Evolutionary conservation across 352 stramenopile genomes (phyloP).

Genomic region (Plasmopara halstedii): DNA sequence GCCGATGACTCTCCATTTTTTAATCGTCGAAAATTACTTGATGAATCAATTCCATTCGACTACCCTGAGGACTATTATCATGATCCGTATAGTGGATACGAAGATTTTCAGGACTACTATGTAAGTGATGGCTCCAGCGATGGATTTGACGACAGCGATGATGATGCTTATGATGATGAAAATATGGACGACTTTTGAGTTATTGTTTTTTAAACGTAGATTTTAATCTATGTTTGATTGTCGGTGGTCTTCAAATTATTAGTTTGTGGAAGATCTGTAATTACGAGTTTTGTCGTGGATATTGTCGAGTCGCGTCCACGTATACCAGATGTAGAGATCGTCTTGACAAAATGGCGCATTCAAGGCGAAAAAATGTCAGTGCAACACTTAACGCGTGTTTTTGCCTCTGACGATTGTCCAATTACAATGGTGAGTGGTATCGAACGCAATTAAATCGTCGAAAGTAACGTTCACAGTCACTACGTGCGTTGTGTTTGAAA

Average conservation of each 20-base stretch:
- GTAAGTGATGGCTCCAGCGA: too few species aligned
- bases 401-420: conserved; percentile 61
- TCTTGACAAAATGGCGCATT: conserved; percentile 77
- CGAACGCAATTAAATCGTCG: conserved; percentile 73
- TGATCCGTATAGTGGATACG: too few species aligned
- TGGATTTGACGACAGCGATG: too few species aligned
- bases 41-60: too few species aligned
- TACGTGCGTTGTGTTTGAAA: conserved; percentile 77
- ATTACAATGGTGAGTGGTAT: conserved; percentile 53
- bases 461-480: conserved; percentile 81
- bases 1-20: conserved; percentile 16
- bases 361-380: conserved; percentile 67
- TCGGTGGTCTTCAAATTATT: conserved; percentile 62
- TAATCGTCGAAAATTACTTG: conserved; percentile 2
- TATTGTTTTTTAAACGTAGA: too few species aligned
- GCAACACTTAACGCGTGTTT: conserved; percentile 51
- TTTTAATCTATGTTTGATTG: too few species aligned
- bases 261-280: conserved; percentile 76
- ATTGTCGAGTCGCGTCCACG: conserved; percentile 74
- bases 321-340: conserved; percentile 72
- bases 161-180: too few species aligned
- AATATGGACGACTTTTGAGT: too few species aligned
- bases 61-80: too few species aligned
- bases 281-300: conserved; percentile 66
- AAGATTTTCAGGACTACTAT: too few species aligned